Percentiles rank a stretch among this genome's conserved stretches.
Conservation (phyloP, 495 filamentous ascomycete species). For the Hyphodiscus hymeniophilus region DNA sequence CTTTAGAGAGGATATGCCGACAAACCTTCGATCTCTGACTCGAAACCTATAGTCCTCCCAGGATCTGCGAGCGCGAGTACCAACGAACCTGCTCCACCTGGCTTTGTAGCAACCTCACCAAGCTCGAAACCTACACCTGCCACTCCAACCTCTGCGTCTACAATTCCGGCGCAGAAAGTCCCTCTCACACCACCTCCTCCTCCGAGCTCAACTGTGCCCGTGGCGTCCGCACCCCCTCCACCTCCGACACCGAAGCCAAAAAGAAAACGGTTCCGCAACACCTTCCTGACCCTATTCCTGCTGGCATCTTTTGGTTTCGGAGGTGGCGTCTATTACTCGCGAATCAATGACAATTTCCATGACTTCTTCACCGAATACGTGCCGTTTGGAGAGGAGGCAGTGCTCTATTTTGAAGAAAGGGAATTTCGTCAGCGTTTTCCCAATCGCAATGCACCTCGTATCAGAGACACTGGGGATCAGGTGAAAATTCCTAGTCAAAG, state of each 20-base stretch:
- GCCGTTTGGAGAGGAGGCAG: slow-evolving; percentile 87
- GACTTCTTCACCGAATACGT: slow-evolving; percentile 99
- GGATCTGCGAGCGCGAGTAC: slow-evolving; percentile 47
- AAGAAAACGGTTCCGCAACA: slow-evolving; percentile 66
- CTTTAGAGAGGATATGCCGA: slow-evolving; percentile 51
- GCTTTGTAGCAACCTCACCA: slow-evolving; percentile 24
- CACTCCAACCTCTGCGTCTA: slow-evolving; percentile 36
- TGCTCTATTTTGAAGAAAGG: slow-evolving; percentile 94
- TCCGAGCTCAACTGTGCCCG: slow-evolving; percentile 36
- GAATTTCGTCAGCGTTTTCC: slow-evolving; percentile 92
- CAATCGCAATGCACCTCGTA: slow-evolving; percentile 32
- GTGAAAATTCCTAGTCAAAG: slow-evolving; percentile 79
- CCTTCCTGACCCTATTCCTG: slow-evolving; percentile 62
- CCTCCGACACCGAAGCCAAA: slow-evolving; percentile 52
- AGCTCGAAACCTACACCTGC: slow-evolving; percentile 12
- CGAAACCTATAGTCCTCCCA: slow-evolving; percentile 46
- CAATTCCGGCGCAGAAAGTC: slow-evolving; percentile 51
- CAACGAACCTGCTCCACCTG: slow-evolving; percentile 38
- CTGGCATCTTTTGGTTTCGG: slow-evolving; percentile 71
- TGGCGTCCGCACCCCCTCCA: slow-evolving; percentile 31
- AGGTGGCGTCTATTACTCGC: slow-evolving; percentile 82
- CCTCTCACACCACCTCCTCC: slow-evolving; percentile 51
- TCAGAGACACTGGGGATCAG: slow-evolving; percentile 55
- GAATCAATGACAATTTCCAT: slow-evolving; percentile 94
- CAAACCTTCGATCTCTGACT: slow-evolving; percentile 36